Percentiles rank a stretch among this genome's conserved stretches.
Evolutionary conservation across 192 early-diverging fungal genomes (phyloP).

Genomic region (Blastocladiella britannica): DNA sequence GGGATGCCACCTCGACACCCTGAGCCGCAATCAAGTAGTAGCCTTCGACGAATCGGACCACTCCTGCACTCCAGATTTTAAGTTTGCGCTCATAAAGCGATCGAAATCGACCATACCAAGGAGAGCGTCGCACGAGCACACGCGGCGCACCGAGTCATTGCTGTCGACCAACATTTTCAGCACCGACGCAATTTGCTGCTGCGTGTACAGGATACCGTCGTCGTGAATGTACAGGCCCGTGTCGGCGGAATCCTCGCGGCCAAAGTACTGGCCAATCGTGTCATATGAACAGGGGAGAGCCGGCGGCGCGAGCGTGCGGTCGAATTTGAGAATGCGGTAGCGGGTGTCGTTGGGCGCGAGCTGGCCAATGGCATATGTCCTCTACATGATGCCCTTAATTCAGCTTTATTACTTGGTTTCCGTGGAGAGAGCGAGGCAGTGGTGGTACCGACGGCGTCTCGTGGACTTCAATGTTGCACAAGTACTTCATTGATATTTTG

Average conservation of each 20-base stretch:
- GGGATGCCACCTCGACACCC: constrained; percentile 60
- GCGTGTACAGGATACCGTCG: constrained; percentile 56
- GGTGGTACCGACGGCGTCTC: constrained; percentile 55
- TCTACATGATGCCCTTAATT: constrained; percentile 10
- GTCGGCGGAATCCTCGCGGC: background rate
- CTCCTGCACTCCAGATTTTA: constrained; percentile 26
- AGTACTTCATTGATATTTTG: constrained; percentile 3
- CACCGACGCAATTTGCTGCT: constrained; percentile 45
- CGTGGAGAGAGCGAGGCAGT: background rate
- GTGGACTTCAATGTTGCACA: constrained; percentile 62
- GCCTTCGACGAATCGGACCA: constrained; percentile 77
- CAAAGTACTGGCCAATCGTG: too few species aligned
- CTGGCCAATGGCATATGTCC: constrained; percentile 67
- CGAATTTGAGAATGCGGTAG: constrained; percentile 73
- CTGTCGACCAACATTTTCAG: constrained; percentile 58
- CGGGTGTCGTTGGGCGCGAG: constrained; percentile 41
- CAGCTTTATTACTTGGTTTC: background rate
- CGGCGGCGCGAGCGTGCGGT: constrained; percentile 37
- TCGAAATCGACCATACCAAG: background rate
- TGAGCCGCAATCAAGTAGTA: constrained; percentile 77
- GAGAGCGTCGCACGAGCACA: constrained; percentile 1
- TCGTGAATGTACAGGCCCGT: constrained; percentile 50
- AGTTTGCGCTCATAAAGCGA: constrained; percentile 1
- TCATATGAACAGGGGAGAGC: background rate
- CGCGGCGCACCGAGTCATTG: constrained; percentile 29